These are phyloP conservation scores for Trichosanthes truncata DNA, from an alignment of 306 rosid species.

Conservation along the genomic window DNA sequence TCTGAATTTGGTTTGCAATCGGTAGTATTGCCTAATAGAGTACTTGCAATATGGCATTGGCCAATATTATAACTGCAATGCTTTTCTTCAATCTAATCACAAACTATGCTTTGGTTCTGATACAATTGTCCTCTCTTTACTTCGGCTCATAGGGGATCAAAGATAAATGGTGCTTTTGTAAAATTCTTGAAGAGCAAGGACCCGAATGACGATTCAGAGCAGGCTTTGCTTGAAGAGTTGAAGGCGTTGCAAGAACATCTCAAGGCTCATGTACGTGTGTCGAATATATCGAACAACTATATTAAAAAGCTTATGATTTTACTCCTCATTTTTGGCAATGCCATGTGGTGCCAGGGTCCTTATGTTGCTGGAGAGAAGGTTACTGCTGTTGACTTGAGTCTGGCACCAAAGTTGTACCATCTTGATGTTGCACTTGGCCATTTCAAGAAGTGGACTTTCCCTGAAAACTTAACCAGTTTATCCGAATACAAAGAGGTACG, in stretches of 20 bases:
- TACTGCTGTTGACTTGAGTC: conserved; percentile 71
- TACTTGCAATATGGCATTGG: background rate
- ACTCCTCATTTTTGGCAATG: conserved; percentile 4
- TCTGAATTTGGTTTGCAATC: background rate
- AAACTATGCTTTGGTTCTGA: background rate
- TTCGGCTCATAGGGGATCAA: conserved; percentile 56
- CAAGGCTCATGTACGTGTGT: conserved; percentile 49
- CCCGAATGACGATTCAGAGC: conserved; percentile 70
- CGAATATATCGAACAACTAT: background rate
- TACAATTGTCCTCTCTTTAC: background rate
- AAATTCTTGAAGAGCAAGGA: conserved; percentile 81
- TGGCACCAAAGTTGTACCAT: conserved; percentile 90
- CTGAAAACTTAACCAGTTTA: conserved; percentile 39
- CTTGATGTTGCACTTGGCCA: conserved; percentile 62
- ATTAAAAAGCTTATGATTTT: background rate
- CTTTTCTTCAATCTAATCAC: background rate
- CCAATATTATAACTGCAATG: background rate
- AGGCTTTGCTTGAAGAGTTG: conserved; percentile 61
- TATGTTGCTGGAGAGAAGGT: conserved; percentile 78
- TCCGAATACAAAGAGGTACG: conserved; percentile 43
- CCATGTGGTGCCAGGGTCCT: conserved; percentile 55
- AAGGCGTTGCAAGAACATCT: conserved; percentile 77
- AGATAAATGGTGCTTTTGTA: conserved; percentile 52
- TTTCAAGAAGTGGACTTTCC: conserved; percentile 81
- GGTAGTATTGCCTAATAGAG: background rate